A percentile compares a stretch with the other conserved stretches of the same genome.
Conservation (phyloP, 2,329 filamentous ascomycete species). For the Mycosphaerelloides madeirae region DNA sequence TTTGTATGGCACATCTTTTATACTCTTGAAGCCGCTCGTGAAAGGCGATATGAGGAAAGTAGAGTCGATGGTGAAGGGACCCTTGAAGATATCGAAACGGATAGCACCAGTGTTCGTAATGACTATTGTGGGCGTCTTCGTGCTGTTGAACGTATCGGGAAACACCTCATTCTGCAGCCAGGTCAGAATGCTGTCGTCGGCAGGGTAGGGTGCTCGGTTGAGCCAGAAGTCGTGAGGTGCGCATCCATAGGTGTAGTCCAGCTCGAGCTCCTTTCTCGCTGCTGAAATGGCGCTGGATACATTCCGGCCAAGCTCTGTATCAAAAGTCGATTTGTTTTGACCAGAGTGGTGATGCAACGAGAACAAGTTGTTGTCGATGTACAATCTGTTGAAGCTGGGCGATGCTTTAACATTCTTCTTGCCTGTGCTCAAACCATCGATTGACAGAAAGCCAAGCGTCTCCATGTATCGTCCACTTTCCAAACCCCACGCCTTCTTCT, state of each 20-base stretch:
- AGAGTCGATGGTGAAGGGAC: constrained; percentile 80
- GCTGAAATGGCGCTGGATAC: constrained; percentile 65
- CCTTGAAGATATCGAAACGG: constrained; percentile 93
- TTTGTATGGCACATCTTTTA: constrained; percentile 75
- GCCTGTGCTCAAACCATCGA: constrained; percentile 58
- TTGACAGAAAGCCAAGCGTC: constrained; percentile 89
- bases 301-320: constrained; percentile 67
- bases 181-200: constrained; percentile 69
- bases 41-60: constrained; percentile 88
- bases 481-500: constrained; percentile 70
- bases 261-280: constrained; percentile 64
- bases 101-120: constrained; percentile 87
- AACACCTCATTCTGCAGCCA: constrained; percentile 75
- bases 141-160: constrained; percentile 46
- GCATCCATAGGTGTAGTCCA: constrained; percentile 77
- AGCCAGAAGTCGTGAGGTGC: constrained; percentile 79
- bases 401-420: constrained; percentile 30
- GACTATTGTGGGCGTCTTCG: constrained; percentile 59
- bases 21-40: constrained; percentile 67
- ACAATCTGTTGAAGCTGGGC: constrained; percentile 67
- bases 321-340: constrained; percentile 66
- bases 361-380: constrained; percentile 90
- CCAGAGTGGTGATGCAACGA: constrained; percentile 78
- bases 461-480: constrained; percentile 92
- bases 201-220: constrained; percentile 68